Percentiles rank a stretch among this genome's conserved stretches.
Evolutionary conservation across 306 rosid genomes (phyloP).

Genomic region (Acmispon strigosus): DNA sequence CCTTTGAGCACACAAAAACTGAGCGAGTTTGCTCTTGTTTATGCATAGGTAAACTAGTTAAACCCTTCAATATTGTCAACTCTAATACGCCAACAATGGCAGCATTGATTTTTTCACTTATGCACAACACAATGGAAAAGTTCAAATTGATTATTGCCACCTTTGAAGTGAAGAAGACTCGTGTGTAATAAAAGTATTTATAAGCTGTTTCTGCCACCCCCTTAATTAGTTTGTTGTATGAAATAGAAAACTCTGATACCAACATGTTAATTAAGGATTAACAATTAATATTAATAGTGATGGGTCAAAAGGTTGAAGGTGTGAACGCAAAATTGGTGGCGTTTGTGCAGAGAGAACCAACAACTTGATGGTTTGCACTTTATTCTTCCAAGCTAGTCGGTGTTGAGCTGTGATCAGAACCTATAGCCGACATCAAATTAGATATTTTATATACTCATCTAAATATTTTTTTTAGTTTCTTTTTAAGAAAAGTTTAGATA

Average conservation of each 20-base stretch:
- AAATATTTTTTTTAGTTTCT: too few species aligned
- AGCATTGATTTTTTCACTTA: background rate
- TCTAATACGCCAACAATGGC: background rate
- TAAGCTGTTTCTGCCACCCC: background rate
- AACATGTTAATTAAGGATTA: background rate
- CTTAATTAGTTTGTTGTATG: background rate
- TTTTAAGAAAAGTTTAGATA: too few species aligned
- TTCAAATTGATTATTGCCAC: background rate
- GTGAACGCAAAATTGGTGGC: conserved; percentile 19
- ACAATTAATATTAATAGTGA: background rate
- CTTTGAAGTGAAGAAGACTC: background rate
- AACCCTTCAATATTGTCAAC: background rate
- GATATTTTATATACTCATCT: too few species aligned
- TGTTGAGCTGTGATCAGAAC: background rate
- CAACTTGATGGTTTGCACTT: background rate
- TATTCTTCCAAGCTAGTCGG: conserved; percentile 4
- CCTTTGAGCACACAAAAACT: background rate
- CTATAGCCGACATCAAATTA: conserved; percentile 24
- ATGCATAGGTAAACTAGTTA: background rate
- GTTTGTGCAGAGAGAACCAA: background rate
- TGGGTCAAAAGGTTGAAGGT: conserved; percentile 3
- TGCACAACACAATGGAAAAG: background rate
- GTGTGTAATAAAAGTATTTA: background rate
- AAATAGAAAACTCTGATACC: background rate
- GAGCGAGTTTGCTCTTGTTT: too few species aligned